A percentile compares a stretch with the other conserved stretches of the same genome.
phyloP scores from a whole-genome alignment of 192 early-diverging fungal species.

The Gigaspora rosea region DNA sequence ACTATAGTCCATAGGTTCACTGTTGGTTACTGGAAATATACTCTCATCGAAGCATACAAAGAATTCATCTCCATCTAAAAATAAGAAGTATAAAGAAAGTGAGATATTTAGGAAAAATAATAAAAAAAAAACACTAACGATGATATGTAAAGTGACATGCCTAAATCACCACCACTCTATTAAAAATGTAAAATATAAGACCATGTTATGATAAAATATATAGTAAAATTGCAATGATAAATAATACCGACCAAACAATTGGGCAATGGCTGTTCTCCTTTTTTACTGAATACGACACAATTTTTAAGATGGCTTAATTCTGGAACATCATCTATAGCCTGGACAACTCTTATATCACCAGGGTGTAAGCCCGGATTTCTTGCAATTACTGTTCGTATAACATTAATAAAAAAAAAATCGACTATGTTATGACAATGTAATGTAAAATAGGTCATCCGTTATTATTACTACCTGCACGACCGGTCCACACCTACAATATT shows the following conservation, averaged over 20 bases:
- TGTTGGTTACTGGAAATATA: slow-evolving; percentile 36
- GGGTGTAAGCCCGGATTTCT: slow-evolving; percentile 68
- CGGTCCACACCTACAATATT: background rate
- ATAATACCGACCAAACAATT: slow-evolving; percentile 74
- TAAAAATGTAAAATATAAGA: background rate
- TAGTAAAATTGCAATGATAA: slow-evolving; percentile 39
- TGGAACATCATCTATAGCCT: slow-evolving; percentile 54
- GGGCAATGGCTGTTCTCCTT: slow-evolving; percentile 65
- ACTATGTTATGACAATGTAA: background rate
- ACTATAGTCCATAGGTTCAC: slow-evolving; percentile 55
- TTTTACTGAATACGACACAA: slow-evolving; percentile 72
- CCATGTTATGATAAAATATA: background rate
- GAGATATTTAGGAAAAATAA: background rate
- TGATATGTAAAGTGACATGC: background rate
- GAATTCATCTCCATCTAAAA: background rate
- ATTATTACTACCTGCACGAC: background rate
- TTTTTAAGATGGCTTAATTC: slow-evolving; percentile 53
- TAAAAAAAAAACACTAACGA: background rate
- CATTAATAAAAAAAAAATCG: background rate
- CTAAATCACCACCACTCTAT: slow-evolving; percentile 10
- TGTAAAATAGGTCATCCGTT: background rate
- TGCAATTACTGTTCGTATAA: slow-evolving; percentile 38
- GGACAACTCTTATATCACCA: slow-evolving; percentile 57
- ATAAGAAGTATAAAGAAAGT: background rate
- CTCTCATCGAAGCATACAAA: slow-evolving; percentile 56